Evolutionary conservation across 2,329 filamentous ascomycete genomes (phyloP).

Genomic region (Aspergillus vadensis): DNA sequence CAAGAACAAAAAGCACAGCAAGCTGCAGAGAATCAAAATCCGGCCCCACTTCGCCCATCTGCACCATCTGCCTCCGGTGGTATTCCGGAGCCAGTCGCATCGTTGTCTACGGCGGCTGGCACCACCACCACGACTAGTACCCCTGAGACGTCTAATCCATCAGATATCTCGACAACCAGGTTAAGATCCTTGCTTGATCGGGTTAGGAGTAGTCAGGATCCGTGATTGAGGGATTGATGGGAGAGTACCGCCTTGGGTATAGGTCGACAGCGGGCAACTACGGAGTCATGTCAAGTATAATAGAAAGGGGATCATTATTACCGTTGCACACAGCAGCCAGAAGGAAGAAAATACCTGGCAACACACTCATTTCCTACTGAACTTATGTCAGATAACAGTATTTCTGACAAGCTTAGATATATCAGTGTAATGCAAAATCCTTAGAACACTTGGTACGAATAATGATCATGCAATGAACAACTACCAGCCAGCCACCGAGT

Average conservation of each 20-base stretch:
- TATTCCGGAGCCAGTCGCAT: neutral
- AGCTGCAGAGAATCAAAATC: conserved; percentile 4
- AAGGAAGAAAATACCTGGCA: neutral
- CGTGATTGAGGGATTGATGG: neutral
- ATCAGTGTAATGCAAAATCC: too few species aligned
- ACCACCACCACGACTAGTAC: neutral
- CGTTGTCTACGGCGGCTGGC: conserved; percentile 4
- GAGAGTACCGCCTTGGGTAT: neutral
- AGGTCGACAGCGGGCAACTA: neutral
- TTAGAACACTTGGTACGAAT: too few species aligned
- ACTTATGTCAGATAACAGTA: too few species aligned
- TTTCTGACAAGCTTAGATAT: too few species aligned
- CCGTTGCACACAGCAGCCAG: neutral
- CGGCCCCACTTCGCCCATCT: neutral
- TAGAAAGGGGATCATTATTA: too few species aligned
- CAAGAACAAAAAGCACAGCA: conserved; percentile 8
- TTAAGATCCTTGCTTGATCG: conserved; percentile 27
- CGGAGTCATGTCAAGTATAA: too few species aligned
- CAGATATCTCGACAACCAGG: conserved; percentile 21
- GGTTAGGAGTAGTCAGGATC: conserved; percentile 18
- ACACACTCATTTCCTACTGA: neutral
- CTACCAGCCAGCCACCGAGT: too few species aligned
- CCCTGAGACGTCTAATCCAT: conserved; percentile 4
- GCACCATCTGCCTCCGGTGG: neutral
- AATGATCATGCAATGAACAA: too few species aligned